Conservation (phyloP, 768 basidiomycete genomes). For the Russula brevipes region DNA sequence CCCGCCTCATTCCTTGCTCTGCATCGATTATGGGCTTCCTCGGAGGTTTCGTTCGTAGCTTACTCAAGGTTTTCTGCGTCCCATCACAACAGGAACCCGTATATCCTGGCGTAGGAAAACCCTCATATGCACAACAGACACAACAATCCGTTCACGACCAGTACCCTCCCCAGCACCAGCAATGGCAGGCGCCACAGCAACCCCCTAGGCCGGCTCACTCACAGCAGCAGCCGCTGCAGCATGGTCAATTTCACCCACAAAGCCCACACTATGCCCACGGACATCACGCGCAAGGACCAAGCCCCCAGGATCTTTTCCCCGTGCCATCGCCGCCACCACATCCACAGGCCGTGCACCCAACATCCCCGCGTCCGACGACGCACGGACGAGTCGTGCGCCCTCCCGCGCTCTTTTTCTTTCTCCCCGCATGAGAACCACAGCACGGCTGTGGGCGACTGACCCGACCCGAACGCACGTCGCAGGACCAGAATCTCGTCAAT, state of each 20-base stretch:
- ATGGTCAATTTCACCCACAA: constrained; percentile 24
- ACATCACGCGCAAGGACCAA: constrained; percentile 18
- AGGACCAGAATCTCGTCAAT: constrained; percentile 59
- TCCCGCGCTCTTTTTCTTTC: constrained; percentile 12
- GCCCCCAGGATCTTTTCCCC: no score
- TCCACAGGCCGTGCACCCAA: not conserved
- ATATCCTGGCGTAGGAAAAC: not conserved
- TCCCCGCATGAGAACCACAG: not conserved
- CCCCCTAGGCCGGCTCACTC: constrained; percentile 8
- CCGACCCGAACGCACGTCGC: not conserved
- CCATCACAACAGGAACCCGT: not conserved
- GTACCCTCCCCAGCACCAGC: constrained; percentile 3
- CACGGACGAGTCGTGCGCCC: constrained; percentile 21
- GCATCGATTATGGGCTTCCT: constrained; percentile 11
- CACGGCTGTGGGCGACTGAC: not conserved
- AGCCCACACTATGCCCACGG: constrained; percentile 24
- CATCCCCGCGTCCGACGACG: constrained; percentile 4
- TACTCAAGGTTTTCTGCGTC: constrained; percentile 12
- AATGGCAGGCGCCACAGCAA: constrained; percentile 19
- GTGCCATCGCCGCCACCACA: not conserved
- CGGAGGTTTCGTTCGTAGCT: not conserved
- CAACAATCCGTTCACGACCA: constrained; percentile 5
- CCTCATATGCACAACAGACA: constrained; percentile 17
- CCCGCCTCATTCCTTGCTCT: not conserved
- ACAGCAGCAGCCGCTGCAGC: constrained; percentile 15